Conservation (phyloP, 352 stramenopile species). For the Chrysophaeum taylorii region DNA sequence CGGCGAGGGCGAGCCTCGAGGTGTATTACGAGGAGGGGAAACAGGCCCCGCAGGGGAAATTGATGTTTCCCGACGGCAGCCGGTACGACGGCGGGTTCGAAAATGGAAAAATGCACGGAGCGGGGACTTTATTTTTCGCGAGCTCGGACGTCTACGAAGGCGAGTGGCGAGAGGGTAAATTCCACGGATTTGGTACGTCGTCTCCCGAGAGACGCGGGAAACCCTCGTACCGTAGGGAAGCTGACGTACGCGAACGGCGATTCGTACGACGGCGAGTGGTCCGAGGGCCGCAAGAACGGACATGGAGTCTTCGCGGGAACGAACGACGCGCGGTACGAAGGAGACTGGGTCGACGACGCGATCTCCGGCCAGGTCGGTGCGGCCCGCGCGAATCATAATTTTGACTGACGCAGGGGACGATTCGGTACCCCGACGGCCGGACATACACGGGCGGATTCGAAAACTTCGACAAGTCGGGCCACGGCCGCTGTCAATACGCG, state of each 20-base stretch:
- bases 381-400: no score
- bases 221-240: no score
- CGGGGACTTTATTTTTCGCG: constrained; percentile 54
- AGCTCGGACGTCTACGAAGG: no score
- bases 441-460: constrained; percentile 43
- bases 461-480: constrained; percentile 24
- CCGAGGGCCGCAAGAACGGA: constrained; percentile 52
- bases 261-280: constrained; percentile 49
- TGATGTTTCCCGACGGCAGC: constrained; percentile 44
- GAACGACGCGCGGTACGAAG: no score
- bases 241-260: constrained; percentile 58
- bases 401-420: no score
- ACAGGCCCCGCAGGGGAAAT: no score
- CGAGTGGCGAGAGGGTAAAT: no score
- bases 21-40: no score
- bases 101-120: constrained; percentile 48
- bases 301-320: no score
- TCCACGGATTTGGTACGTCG: no score
- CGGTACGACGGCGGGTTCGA: constrained; percentile 55
- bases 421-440: constrained; percentile 59
- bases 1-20: no score
- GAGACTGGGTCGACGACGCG: constrained; percentile 69
- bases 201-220: no score
- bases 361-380: constrained; percentile 68
- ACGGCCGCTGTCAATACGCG: constrained; percentile 27